Base-by-base conservation (phyloP, 441 rosid species). In the Aleurites moluccanus region DNA sequence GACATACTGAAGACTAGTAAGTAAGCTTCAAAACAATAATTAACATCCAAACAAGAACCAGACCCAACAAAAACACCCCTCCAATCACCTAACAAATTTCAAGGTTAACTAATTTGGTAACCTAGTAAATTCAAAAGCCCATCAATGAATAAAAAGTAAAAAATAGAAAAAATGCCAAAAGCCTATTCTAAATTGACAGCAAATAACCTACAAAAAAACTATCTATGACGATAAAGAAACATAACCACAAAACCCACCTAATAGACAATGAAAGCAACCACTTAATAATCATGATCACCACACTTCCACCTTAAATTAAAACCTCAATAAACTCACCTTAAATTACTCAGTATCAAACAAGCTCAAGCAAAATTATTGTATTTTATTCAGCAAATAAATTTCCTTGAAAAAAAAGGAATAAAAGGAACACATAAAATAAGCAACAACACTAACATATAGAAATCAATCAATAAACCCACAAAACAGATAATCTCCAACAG, bases 91-190 rank as follows among this genome's bases (percentile, higher is more conserved):
- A 15, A 15, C 16, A 9, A 23, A 50, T 1, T 5, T 21, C 40
- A 10, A 6, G 15, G 53, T 18, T 13, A 28, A 55, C 56, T 44
- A 53, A 42, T 27, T 27, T 62, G 44, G 49, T 38, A 20, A 74
- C 40, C 66, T 45, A 42, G 35, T 56, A 77, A 72, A 57, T 71
- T 45, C 61, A 77, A 70, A 77, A 28, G 66, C 15, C 25, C 6
- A 6, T 40, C 73, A 76, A 50, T 42, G 21, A 62, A 1, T 64
- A 64, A 23, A 44, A 21, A 23, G 14, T 45, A n/a, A 55, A n/a
- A 20, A 62, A 49, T 27, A 28, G 10, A 28, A 25, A 28, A 25
- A 64, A 61, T 21, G 13, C 28, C 63, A 75, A 69, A 62, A 40
- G 28, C 25, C 35, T 55, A 28, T 0, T 45, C 47, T 38, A 27